These are phyloP conservation scores for Chlorella sorokiniana DNA, from an alignment of 139 green algal genomes.

Conservation along the genomic window DNA sequence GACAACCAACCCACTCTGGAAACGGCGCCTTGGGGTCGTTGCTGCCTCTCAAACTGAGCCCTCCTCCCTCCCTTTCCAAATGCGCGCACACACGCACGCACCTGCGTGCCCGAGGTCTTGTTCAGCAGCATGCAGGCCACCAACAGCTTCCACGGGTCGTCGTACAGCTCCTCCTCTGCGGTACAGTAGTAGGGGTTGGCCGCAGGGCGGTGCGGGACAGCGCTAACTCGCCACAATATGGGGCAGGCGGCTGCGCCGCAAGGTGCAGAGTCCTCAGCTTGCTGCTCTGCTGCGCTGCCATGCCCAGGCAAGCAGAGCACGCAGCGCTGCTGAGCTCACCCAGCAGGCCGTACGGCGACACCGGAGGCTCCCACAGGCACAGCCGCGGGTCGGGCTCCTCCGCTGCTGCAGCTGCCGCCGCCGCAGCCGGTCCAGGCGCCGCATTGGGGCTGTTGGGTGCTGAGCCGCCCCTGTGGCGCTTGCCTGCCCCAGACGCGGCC, in stretches of 20 bases:
- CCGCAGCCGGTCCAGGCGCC: neutral
- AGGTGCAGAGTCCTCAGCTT: neutral
- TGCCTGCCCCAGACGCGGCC: neutral
- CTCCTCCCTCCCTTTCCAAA: no score
- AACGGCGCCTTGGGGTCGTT: no score
- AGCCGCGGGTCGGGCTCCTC: constrained; percentile 42
- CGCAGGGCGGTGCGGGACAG: neutral
- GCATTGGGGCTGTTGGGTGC: neutral
- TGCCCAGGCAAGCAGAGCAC: neutral
- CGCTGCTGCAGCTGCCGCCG: neutral
- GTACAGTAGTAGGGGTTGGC: neutral
- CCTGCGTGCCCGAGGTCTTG: constrained; percentile 70
- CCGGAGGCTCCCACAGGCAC: constrained; percentile 69
- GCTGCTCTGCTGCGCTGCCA: no score
- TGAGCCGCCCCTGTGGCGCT: constrained; percentile 9
- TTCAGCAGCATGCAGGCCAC: constrained; percentile 92
- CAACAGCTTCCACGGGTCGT: constrained; percentile 91
- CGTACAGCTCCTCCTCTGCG: constrained; percentile 84
- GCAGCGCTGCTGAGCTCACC: neutral
- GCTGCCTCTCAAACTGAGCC: no score
- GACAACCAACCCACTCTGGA: neutral
- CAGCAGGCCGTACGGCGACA: constrained; percentile 75
- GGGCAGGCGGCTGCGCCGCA: neutral
- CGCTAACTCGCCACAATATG: neutral
- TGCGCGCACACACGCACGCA: no score